Base-by-base conservation (phyloP, 495 filamentous ascomycete species). In the Friedmanniomyces simplex region DNA sequence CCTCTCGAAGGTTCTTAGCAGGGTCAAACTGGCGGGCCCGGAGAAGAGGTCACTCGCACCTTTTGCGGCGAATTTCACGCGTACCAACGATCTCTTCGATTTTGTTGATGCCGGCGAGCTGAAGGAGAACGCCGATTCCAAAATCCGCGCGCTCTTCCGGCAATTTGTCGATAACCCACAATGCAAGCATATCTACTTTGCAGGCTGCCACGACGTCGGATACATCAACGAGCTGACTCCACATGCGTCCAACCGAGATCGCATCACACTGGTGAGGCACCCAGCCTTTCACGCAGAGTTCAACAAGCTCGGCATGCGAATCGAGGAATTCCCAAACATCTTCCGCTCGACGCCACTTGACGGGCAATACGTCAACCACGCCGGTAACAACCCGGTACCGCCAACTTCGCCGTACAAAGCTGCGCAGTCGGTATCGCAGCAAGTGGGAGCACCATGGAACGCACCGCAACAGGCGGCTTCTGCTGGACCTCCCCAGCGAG, bases 161-260 rank as follows among this genome's bases (percentile, higher is more conserved):
- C 62, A 83, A 4, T 83, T 80, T 62, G 75, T 70, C 5, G 74
- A 82, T 25, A 80, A 81, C 53, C 70, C 75, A 48, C 79, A 84
- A 61, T 87, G 83, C 73, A 81, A 79, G 52, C 82, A 86, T 67
- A 80, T 87, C 36, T 79, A 80, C 62, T 82, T 82, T 52, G 82
- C 79, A 8, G 78, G 76, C 36, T 85, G 82, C 59, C 81, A 85
- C 54, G 81, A 87, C 57, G 72, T 71, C 14, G 77, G 77, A 34
- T 85, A 84, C 67, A 67, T 79, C 18, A 74, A 77, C 14, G 68
- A 80, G 37, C 61, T 87, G 14, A 77, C 76, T 13, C 77, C 76
- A 14, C 79, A 78, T 37, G 42, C 47, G 52, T 42, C 65, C 39
- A 22, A 61, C 50, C 20, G 47, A 20, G 64, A 68, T 13, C 74